Percentiles rank a stretch among this genome's conserved stretches.
These are phyloP conservation scores for Aspergillus sp. DNA, from an alignment of 2,329 filamentous ascomycete genomes.

Conservation along the genomic window DNA sequence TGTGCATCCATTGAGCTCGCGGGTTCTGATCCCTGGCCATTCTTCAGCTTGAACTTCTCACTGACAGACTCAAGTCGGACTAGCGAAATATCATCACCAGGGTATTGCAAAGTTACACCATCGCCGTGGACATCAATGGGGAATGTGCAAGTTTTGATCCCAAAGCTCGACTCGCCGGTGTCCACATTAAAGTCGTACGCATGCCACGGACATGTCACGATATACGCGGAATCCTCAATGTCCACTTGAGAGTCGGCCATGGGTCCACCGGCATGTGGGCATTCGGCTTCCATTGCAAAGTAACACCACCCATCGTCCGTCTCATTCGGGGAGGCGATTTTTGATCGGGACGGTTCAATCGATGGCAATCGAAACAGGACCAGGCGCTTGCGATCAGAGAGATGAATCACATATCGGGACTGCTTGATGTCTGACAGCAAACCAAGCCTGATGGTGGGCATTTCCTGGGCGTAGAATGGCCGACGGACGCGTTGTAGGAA, in stretches of 20 bases:
- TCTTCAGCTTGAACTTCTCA: slow-evolving; percentile 39
- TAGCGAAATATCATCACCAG: slow-evolving; percentile 16
- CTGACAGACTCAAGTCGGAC: slow-evolving; percentile 34
- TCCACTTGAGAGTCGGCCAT: slow-evolving; percentile 39
- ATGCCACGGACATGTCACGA: slow-evolving; percentile 42
- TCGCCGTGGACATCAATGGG: slow-evolving; percentile 31
- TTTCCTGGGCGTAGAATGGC: too few relatives aligned
- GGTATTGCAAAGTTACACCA: slow-evolving; percentile 26
- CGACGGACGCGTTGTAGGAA: too few relatives aligned
- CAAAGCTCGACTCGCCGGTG: slow-evolving; percentile 41
- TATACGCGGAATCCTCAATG: slow-evolving; percentile 40
- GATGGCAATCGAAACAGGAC: slow-evolving; percentile 38
- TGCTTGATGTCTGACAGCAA: slow-evolving; percentile 26
- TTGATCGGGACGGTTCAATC: slow-evolving; percentile 25
- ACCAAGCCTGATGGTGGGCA: slow-evolving; percentile 22
- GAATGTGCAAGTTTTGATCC: slow-evolving; percentile 40
- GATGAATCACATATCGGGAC: slow-evolving; percentile 34
- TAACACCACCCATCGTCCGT: slow-evolving; percentile 35
- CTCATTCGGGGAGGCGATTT: slow-evolving; percentile 18
- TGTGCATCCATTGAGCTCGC: slow-evolving; percentile 6
- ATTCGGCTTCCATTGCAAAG: slow-evolving; percentile 42
- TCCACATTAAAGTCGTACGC: slow-evolving; percentile 43
- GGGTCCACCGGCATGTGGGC: slow-evolving; percentile 39
- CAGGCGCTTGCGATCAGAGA: slow-evolving; percentile 38
- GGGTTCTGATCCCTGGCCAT: slow-evolving; percentile 11